Percentiles rank a stretch among this genome's conserved stretches.
Conservation (phyloP, 305 asterid genomes). For the Caryopteris hybrid region DNA sequence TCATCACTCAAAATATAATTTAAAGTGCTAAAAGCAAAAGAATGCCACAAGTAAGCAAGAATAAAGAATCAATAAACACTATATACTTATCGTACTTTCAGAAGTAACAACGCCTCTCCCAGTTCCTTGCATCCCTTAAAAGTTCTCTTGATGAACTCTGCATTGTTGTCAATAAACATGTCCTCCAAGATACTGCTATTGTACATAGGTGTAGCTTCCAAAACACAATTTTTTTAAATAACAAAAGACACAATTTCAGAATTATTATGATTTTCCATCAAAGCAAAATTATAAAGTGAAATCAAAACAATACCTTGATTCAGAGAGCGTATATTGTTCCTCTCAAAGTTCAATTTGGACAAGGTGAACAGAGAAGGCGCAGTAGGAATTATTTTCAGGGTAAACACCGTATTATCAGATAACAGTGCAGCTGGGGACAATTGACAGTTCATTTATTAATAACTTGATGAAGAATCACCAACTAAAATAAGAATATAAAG, state of each 20-base stretch:
- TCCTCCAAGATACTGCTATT: conserved; percentile 94
- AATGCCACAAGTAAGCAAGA: conserved; percentile 12
- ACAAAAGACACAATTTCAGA: conserved; percentile 19
- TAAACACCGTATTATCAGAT: conserved; percentile 44
- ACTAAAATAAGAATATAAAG: neutral
- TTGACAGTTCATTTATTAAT: conserved; percentile 12
- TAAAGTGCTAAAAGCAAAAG: conserved; percentile 9
- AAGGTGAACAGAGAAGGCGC: conserved; percentile 66
- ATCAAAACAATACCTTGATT: conserved; percentile 54
- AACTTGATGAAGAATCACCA: neutral
- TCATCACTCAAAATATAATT: conserved; percentile 21
- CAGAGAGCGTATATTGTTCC: conserved; percentile 65
- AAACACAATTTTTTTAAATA: neutral
- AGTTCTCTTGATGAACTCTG: conserved; percentile 52
- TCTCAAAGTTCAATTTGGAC: conserved; percentile 61
- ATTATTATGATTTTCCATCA: conserved; percentile 17
- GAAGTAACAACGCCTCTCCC: conserved; percentile 70
- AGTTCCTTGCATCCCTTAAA: conserved; percentile 72
- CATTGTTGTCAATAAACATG: conserved; percentile 82
- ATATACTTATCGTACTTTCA: conserved; percentile 59
- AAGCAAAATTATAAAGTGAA: conserved; percentile 17
- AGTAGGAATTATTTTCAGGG: conserved; percentile 77
- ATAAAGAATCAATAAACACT: conserved; percentile 17
- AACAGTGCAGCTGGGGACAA: conserved; percentile 47
- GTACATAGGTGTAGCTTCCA: conserved; percentile 75